Percentiles rank a stretch among this genome's conserved stretches.
Evolutionary conservation across 2,329 filamentous ascomycete genomes (phyloP).

Genomic region (Trichothecium sympodiale): DNA sequence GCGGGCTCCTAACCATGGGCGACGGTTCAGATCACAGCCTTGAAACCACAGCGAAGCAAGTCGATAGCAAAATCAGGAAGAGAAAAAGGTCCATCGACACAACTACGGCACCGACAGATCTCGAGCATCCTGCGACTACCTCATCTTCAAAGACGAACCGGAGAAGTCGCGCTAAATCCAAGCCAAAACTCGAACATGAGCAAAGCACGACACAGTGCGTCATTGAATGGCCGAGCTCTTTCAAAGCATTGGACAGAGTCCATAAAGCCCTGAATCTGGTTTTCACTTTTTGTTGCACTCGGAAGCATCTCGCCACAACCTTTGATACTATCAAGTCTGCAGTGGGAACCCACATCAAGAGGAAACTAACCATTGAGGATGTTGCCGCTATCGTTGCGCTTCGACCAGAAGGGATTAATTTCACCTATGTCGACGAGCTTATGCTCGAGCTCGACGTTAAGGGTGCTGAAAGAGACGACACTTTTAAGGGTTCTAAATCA

Average conservation of each 20-base stretch:
- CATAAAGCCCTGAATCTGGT: slow-evolving; percentile 84
- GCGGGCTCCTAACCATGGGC: no score
- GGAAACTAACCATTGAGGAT: slow-evolving; percentile 60
- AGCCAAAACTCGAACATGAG: slow-evolving; percentile 8
- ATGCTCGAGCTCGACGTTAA: slow-evolving; percentile 71
- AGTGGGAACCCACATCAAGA: slow-evolving; percentile 73
- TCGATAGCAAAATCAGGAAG: no score
- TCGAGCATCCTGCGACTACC: no score
- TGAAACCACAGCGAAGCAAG: no score
- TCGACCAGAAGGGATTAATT: slow-evolving; percentile 67
- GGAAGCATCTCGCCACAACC: slow-evolving; percentile 85
- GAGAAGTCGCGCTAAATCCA: slow-evolving; percentile 2
- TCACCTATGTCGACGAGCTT: slow-evolving; percentile 77
- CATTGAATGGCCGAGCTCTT: slow-evolving; percentile 60
- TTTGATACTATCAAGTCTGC: slow-evolving; percentile 78
- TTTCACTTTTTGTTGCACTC: slow-evolving; percentile 87
- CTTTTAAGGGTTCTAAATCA: slow-evolving; percentile 39
- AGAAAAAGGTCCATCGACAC: no score
- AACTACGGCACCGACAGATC: no score
- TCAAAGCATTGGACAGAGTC: slow-evolving; percentile 62
- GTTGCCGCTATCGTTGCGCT: slow-evolving; percentile 72
- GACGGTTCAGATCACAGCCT: no score
- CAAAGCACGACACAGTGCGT: slow-evolving; percentile 16
- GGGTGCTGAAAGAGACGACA: slow-evolving; percentile 53
- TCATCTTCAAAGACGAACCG: neutral